Base-by-base conservation (phyloP, 805 yeast species). In the Candida pini region DNA sequence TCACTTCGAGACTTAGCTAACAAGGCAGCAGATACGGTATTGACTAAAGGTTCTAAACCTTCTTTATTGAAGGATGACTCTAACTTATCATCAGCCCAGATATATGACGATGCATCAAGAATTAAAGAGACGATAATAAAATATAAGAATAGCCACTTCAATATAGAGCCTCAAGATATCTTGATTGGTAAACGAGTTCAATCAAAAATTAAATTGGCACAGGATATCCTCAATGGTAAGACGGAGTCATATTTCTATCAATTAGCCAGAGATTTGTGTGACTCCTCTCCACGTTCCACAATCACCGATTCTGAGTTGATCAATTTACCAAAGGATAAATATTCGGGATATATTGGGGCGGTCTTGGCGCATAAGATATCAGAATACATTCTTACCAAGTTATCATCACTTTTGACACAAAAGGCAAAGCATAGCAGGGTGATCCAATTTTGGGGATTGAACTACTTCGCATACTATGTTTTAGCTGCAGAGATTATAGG, bases 331-430 rank as follows among this genome's bases (percentile, higher is more conserved):
- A 67, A 77, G 56, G 43, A 54, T 12, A 48, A 53, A 22, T 77
- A 70, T 47, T 76, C 76, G 18, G 89, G 90, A 0, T 81, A 68
- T 48, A 69, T 69, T 41, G 90, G 89, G 0, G 53, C 71, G 22
- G 65, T 64, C 41, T 61, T 89, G 35, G 83, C 80, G 42, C 58
- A 68, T 36, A 51, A 62, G 12, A 64, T 81, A 2, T 69, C 80
- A 1, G 49, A 59, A 19, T 44, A 62, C 26, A 68, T 81, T 12
- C 38, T 56, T n/a, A 48, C 53, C 2, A 40, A 48, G 9, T 66
- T 56, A 34, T 50, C 53, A 17, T 34, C 45, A 1, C 49, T 60
- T 19, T 42, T 79, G 3, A 37, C 42, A 5, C 34, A 40, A 18
- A 44, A 53, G 28, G 37, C 33, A 4, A 53, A 45, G 33, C 56